Base-by-base conservation (phyloP, 1,284 basidiomycete species). In the Melampsora americana region DNA sequence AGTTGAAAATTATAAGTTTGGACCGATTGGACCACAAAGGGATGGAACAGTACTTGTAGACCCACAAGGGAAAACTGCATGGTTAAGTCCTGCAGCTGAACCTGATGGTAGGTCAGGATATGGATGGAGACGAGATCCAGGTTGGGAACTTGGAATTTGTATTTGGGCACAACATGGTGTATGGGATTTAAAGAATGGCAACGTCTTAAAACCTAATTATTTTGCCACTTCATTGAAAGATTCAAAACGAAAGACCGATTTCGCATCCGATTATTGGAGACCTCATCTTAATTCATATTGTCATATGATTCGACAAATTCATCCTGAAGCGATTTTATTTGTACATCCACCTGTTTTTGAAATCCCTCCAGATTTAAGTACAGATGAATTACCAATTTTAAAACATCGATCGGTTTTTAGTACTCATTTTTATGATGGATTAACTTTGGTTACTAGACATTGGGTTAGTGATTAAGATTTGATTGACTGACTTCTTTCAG, bases 351-450 rank as follows among this genome's bases (percentile, higher is more conserved):
- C 95, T 1, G 95, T 99, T 0, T 96, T 98, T 82, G 90, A 90
- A 5, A 86, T 73, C 30, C 70, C 70, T 5, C 70, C 70, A 5
- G 32, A 65, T 20, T 44, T 73, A 26, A 66, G 32, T 20, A 35
- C 70, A 0, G 20, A 28, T 50, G 46, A 56, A 32, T 66, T 73
- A 39, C 70, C 70, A 1, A 66, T 73, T 16, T 48, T 73, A 11
- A 6, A 73, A 66, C 35, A 73, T 0, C 88, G 95, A 1, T 90
- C 88, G 11, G 92, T 88, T 70, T 90, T 91, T 78, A 90, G 92
- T 0, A 87, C 89, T 0, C 95, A 99, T 83, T 99, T 93, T 83
- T 99, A 98, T 82, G 95, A 99, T 81, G 95, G 95, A 1, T 85
- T 97, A 61, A 87, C 86, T 14, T 82, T 87, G 70, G 81, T 84